phyloP scores from a whole-genome alignment of 108 stramenopile species.

The Skeletonema menzelii region DNA sequence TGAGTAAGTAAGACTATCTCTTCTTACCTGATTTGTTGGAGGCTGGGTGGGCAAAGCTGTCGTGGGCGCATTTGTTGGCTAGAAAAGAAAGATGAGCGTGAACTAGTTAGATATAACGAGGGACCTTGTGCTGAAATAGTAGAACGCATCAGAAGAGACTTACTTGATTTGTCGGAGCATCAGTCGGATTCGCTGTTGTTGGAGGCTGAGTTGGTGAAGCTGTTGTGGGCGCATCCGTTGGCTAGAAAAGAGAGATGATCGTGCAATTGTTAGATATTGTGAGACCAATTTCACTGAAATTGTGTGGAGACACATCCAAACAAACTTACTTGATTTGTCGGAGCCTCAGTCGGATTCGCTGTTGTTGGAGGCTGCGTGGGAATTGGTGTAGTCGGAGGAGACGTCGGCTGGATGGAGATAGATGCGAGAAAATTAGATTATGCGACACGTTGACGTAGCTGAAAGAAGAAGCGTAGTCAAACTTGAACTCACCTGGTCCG shows the following conservation, averaged over 20 bases:
- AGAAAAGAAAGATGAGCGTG: neutral
- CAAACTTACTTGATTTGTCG: neutral
- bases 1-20: neutral
- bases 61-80: neutral
- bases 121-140: too few species aligned
- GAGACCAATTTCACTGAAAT: neutral
- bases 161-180: neutral
- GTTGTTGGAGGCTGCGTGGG: neutral
- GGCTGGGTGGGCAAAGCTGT: neutral
- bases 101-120: neutral
- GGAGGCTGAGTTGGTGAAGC: neutral
- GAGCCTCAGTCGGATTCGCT: neutral
- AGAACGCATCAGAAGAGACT: neutral
- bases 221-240: too few species aligned
- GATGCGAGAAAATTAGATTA: neutral
- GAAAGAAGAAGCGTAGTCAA: neutral
- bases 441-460: too few species aligned
- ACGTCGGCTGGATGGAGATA: neutral
- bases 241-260: too few species aligned
- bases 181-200: slow-evolving; percentile 6
- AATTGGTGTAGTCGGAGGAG: neutral
- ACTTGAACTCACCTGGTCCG: neutral
- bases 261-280: neutral
- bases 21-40: neutral
- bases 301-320: neutral